Conservation (phyloP, 2,329 filamentous ascomycete species). For the Dactylella cylindrospora region DNA sequence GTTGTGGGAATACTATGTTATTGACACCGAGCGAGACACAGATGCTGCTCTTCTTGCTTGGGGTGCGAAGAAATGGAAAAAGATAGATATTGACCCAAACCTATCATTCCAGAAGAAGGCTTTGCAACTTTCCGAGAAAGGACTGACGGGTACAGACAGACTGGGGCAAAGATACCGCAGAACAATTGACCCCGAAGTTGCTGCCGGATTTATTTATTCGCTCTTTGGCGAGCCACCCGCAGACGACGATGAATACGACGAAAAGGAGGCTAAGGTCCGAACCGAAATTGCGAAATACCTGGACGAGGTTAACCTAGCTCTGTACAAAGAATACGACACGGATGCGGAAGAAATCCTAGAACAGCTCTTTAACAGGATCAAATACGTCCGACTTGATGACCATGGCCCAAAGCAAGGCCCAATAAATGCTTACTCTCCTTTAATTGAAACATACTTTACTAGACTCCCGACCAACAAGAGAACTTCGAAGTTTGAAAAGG, state of each 20-base stretch:
- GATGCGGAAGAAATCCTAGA: constrained; percentile 82
- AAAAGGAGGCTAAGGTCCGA: constrained; percentile 59
- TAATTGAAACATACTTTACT: constrained; percentile 95
- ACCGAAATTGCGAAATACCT: constrained; percentile 63
- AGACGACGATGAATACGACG: constrained; percentile 56
- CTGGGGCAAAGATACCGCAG: constrained; percentile 80
- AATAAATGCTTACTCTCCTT: constrained; percentile 72
- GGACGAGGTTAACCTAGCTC: constrained; percentile 80
- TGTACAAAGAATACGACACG: constrained; percentile 87
- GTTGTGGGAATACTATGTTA: constrained; percentile 90
- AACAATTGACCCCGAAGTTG: constrained; percentile 67
- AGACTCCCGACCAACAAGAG: constrained; percentile 75
- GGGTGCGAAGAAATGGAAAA: constrained; percentile 62
- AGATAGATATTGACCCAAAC: constrained; percentile 53
- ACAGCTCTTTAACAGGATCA: constrained; percentile 90
- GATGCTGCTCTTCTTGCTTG: constrained; percentile 71
- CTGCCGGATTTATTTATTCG: constrained; percentile 67
- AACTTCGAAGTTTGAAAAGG: constrained; percentile 73
- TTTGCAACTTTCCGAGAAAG: constrained; percentile 67
- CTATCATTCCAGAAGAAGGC: constrained; percentile 59
- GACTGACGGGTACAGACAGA: constrained; percentile 68
- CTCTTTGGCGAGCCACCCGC: constrained; percentile 68
- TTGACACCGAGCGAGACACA: constrained; percentile 74
- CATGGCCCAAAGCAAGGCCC: constrained; percentile 83
- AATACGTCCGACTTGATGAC: constrained; percentile 90